These are phyloP conservation scores for Oryza officinalis DNA, from an alignment of 176 grass and related monocot genomes.

Conservation along the genomic window DNA sequence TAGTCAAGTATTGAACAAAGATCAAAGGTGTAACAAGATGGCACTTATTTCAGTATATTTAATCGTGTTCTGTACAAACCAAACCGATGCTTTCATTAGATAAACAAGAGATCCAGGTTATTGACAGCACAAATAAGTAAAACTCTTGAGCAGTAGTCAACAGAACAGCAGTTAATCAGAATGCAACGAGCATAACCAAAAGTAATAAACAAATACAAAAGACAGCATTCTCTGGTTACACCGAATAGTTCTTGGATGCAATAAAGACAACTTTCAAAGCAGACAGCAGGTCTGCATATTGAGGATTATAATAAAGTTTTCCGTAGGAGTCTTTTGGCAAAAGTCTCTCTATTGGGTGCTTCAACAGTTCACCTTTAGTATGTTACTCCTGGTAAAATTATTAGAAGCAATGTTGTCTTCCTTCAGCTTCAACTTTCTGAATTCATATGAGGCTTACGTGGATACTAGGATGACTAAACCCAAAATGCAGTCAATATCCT, in stretches of 20 bases:
- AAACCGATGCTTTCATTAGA: background rate
- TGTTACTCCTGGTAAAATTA: background rate
- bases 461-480: background rate
- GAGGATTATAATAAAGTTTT: background rate
- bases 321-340: background rate
- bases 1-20: background rate
- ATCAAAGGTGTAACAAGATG: background rate
- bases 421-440: background rate
- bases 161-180: background rate
- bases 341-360: background rate
- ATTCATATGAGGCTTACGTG: background rate
- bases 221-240: background rate
- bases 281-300: background rate
- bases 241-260: background rate
- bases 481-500: conserved; percentile 15
- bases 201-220: background rate
- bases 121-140: background rate
- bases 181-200: background rate
- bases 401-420: background rate
- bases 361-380: background rate
- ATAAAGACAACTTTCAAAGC: background rate
- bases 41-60: background rate
- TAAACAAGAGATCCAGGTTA: background rate
- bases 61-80: background rate
- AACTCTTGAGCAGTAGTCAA: background rate